Base-by-base conservation (phyloP, 2,329 filamentous ascomycete genomes). In the Nigrograna mackinnonii region DNA sequence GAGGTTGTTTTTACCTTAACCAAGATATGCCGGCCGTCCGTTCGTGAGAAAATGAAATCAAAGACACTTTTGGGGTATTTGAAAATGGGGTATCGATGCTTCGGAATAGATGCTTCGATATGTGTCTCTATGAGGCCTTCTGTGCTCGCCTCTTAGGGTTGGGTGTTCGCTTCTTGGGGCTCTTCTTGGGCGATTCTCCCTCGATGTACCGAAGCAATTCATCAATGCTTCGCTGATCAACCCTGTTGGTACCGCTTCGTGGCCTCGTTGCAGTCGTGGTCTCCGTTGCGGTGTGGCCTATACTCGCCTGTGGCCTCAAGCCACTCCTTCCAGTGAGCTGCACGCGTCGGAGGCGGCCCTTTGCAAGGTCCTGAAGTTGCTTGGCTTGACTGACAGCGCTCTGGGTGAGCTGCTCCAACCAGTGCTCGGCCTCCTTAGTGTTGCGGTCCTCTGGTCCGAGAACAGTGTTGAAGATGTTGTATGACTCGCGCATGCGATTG, bases 351-450 rank as follows among this genome's bases (percentile, higher is more conserved):
- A 91, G 78, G 47, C 87, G 82, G 42, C 86, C 84, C 36, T 67
- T 84, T 69, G 94, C 85, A 26, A 89, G 78, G 51, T 94, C 88
- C 74, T 96, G 95, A 46, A 89, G 87, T 62, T 95, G 91, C 76
- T 95, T 96, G 37, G 91, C 92, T 54, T 97, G 91, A 22, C 84
- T 87, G 30, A 99, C 94, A 33, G 94, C 94, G 60, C 95, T 96
- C 70, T 95, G 89, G 1, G 92, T 97, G 45, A 99, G 82, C 70
- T 96, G 91, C 71, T 96, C 90, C 18, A 97, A 82, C 94, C 94
- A 99, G 62, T 83, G 89, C 75, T 96, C 91, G 2, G 94, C 92
- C 69, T 99, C 94, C 76, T 96, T 96, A 50, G 94, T 99, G 76
- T 99, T 97, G 70, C 91, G 90, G 70, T 97, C 91, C 28, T 95